Base-by-base conservation (phyloP, 768 basidiomycete species). In the Rhodosporidiobolus odoratus region DNA sequence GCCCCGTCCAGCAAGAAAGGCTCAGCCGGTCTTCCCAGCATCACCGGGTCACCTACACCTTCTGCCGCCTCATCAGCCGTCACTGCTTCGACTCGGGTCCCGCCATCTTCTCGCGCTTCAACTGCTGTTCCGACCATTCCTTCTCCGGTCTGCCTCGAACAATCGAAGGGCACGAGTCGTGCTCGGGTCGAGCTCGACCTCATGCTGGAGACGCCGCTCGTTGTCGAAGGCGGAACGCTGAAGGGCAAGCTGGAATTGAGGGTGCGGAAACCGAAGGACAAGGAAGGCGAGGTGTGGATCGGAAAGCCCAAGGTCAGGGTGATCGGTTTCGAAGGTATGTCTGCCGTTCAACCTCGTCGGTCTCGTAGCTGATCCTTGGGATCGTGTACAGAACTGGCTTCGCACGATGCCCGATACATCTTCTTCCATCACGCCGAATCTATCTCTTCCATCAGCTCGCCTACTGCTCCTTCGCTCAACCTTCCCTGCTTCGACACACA, bases 121-220 rank as follows among this genome's bases (percentile, higher is more conserved):
- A 52, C 58, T 7, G 47, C 43, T 25, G 30, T 50, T 4, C 40
- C 62, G 37, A 48, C 47, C 27, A 34, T 52, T 13, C 61, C 58
- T 4, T 67, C 68, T 30, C 68, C 72, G 10, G 82, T 86, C 30
- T 78, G 80, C 2, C 81, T 91, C 47, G 91, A 91, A 78, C 88
- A 89, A 76, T 87, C 89, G 8, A 75, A 71, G 60, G 87, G 86
- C 75, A 77, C 85, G 21, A 85, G 84, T 41, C 79, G 79, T 32
- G 86, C 91, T 13, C 87, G 90, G 62, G 88, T 94, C 1, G 88
- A 89, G 78, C 82, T 94, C 17, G 90, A 94, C 74, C 86, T 95
- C 48, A 80, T 86, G n/a, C 83, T 92, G 40, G 86, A 90, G 69
- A 86, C 85, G 72, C 84, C 90, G 68, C 82, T 85, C 16, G 87